These are phyloP conservation scores for Albugo candida DNA, from an alignment of 352 stramenopile species.

Conservation along the genomic window DNA sequence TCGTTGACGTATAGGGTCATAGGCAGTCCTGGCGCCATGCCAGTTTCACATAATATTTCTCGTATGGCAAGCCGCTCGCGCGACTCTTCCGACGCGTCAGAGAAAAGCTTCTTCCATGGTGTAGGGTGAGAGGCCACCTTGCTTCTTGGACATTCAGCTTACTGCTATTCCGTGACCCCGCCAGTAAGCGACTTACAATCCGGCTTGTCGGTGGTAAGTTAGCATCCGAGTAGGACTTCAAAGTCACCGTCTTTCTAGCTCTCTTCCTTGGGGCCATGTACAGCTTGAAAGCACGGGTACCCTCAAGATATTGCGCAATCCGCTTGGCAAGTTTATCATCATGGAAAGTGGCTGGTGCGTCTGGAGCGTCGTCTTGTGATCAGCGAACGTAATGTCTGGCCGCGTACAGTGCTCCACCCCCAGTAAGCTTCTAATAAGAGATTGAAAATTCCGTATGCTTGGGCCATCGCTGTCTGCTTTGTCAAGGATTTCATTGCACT, in stretches of 20 bases:
- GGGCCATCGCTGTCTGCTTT: background rate
- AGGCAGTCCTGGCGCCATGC: background rate
- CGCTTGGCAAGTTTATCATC: too few relatives aligned
- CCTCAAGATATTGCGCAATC: too few relatives aligned
- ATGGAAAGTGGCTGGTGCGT: too few relatives aligned
- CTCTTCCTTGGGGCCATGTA: too few relatives aligned
- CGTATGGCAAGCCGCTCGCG: background rate
- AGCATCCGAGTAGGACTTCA: conserved; percentile 1
- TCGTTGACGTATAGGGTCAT: conserved; percentile 3
- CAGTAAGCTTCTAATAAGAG: conserved; percentile 13
- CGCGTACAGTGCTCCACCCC: conserved; percentile 14
- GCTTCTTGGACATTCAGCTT: conserved; percentile 4
- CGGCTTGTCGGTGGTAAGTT: conserved; percentile 5
- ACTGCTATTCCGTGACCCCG: conserved; percentile 3
- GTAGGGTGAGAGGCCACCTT: conserved; percentile 6
- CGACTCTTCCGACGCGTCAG: conserved; percentile 1
- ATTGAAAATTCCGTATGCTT: conserved; percentile 13
- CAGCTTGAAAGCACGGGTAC: too few relatives aligned
- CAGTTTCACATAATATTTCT: conserved; percentile 1
- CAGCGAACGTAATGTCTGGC: background rate
- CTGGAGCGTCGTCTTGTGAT: too few relatives aligned
- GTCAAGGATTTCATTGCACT: too few relatives aligned
- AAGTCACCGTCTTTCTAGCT: too few relatives aligned
- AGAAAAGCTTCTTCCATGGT: conserved; percentile 7
- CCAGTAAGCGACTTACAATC: conserved; percentile 8